Percentiles rank a stretch among this genome's conserved stretches.
Conservation (phyloP, 1,284 basidiomycete genomes). For the Sphagnurus paluster region DNA sequence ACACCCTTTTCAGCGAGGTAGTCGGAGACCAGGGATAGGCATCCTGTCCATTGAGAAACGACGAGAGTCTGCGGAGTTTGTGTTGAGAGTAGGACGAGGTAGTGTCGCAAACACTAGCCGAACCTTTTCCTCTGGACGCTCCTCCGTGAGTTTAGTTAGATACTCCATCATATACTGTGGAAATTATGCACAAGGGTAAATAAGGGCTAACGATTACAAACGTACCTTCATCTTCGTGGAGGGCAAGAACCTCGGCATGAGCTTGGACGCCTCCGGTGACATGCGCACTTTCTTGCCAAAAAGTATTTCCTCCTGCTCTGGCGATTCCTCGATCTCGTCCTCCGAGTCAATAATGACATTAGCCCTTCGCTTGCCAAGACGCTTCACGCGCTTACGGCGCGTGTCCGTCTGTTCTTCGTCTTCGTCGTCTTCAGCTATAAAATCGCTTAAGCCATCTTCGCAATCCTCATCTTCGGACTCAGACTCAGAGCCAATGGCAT, state of each 20-base stretch:
- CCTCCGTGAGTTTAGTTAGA: conserved; percentile 37
- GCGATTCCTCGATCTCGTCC: conserved; percentile 40
- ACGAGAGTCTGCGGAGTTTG: conserved; percentile 43
- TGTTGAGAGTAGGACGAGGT: no score
- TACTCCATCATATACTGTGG: conserved; percentile 56
- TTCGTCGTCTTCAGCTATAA: conserved; percentile 53
- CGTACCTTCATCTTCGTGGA: conserved; percentile 67
- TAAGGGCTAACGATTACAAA: conserved; percentile 2
- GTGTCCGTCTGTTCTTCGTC: conserved; percentile 48
- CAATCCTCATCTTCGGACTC: conserved; percentile 32
- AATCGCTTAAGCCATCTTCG: conserved; percentile 49
- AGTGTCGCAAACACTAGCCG: conserved; percentile 1
- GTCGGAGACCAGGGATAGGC: conserved; percentile 52
- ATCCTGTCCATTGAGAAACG: conserved; percentile 63
- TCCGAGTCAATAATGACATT: conserved; percentile 46
- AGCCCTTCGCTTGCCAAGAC: conserved; percentile 30
- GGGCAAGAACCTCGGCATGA: conserved; percentile 51
- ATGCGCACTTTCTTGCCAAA: conserved; percentile 36
- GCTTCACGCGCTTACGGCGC: conserved; percentile 36
- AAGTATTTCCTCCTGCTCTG: conserved; percentile 40
- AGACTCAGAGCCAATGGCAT: conserved; percentile 1
- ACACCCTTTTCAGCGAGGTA: conserved; percentile 52
- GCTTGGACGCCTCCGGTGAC: conserved; percentile 34
- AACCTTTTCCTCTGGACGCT: conserved; percentile 60
- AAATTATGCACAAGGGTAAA: not conserved